Evolutionary conservation across 2,329 filamentous ascomycete genomes (phyloP), one percentile per base, ranked within the genome.

Genomic region (Pseudofabraea citricarpa): DNA sequence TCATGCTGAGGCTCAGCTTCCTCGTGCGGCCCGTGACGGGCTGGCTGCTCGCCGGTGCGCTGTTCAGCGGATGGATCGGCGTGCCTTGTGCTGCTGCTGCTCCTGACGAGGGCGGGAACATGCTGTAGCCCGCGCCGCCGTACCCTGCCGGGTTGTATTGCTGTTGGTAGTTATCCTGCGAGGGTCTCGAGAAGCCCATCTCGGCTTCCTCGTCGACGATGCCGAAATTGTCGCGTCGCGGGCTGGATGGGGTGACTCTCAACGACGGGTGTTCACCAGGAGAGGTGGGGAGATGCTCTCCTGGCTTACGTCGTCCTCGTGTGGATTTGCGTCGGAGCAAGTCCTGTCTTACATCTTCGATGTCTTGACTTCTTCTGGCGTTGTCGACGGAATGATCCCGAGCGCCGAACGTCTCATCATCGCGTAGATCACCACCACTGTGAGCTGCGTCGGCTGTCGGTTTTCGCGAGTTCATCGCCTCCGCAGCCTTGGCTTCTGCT

Each of bases 401-500:
- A n/a, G n/a, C n/a, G 12, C 37, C 36, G 8, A 51, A 22, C 6
- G 49, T 49, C 6, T 45, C 39, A 9, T 58, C 57, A 8, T 54
- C 46, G 2, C 46, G 8, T 3, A 36, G 44, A 5, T 44, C 47
- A 48, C 45, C 53, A 15, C 69, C 66, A 24, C 72, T 69, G n/a
- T 69, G 66, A 9, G 65, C 58, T 1, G 62, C 54, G 44, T 74
- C 71, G 1, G 57, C 52, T 2, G 64, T 65, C 2, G 69, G 67
- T 40, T 60, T 18, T 7, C 41, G n/a, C 12, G 41, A 19, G 12
- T 47, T 47, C 41, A 44, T 44, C 43, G 16, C 48, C 47, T 29
- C 26, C 8, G 24, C 38, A 21, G 24, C 27, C 52, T 5, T 37
- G 37, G 19, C 20, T 41, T 43, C 27, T 9, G 35, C 22, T n/a